These are phyloP conservation scores for Xylariales sp. DNA, from an alignment of 2,329 filamentous ascomycete genomes.

Conservation along the genomic window DNA sequence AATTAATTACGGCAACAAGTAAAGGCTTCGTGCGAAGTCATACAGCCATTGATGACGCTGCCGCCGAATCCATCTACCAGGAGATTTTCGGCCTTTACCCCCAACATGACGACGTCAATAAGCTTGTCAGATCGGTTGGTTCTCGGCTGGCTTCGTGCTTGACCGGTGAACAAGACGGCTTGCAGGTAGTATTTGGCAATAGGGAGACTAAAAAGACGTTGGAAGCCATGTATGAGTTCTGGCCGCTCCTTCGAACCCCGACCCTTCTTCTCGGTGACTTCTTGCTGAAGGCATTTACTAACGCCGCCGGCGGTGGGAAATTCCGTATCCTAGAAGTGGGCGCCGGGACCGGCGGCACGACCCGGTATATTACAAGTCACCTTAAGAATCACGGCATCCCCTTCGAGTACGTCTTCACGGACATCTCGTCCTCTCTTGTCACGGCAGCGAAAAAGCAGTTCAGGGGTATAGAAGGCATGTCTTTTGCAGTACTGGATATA, in stretches of 20 bases:
- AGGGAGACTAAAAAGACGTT: constrained; percentile 38
- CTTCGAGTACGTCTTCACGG: constrained; percentile 32
- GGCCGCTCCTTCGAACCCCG: constrained; percentile 37
- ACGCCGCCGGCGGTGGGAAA: constrained; percentile 16
- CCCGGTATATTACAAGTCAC: constrained; percentile 20
- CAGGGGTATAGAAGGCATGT: constrained; percentile 14
- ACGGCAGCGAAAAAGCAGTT: constrained; percentile 20
- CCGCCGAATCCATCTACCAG: constrained; percentile 32
- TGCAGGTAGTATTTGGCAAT: constrained; percentile 44
- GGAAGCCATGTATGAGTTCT: constrained; percentile 43
- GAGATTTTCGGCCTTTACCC: constrained; percentile 27
- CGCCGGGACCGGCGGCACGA: constrained; percentile 31
- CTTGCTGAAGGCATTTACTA: constrained; percentile 17
- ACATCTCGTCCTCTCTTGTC: constrained; percentile 27
- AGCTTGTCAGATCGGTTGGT: constrained; percentile 39
- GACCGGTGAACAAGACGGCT: constrained; percentile 37
- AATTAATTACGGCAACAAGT: constrained; percentile 10
- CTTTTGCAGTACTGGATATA: constrained; percentile 25
- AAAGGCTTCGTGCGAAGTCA: constrained; percentile 16
- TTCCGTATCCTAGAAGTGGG: constrained; percentile 32
- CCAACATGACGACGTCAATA: constrained; percentile 36
- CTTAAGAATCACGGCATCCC: constrained; percentile 24
- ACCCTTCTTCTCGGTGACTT: constrained; percentile 23
- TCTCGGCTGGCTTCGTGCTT: constrained; percentile 40
- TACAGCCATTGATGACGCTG: constrained; percentile 19